Evolutionary conservation across 495 filamentous ascomycete genomes (phyloP).

Genomic region (Pseudomonodictys pantanalensis): DNA sequence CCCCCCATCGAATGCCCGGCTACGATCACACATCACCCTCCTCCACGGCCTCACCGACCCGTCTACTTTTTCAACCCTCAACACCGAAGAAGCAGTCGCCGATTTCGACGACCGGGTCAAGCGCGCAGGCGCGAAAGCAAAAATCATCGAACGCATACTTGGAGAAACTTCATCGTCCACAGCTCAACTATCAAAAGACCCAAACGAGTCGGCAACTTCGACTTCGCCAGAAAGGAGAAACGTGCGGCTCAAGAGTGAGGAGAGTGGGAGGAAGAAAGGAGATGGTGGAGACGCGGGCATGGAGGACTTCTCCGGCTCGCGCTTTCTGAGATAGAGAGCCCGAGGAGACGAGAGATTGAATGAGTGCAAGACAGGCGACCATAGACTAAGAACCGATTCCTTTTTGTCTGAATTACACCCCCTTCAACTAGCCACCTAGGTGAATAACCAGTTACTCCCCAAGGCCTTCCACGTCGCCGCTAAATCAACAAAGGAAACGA

Average conservation of each 20-base stretch:
- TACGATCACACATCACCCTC: slow-evolving; percentile 68
- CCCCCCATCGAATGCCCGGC: slow-evolving; percentile 57
- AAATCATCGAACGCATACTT: slow-evolving; percentile 68
- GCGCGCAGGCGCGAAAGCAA: slow-evolving; percentile 73
- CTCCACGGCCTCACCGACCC: slow-evolving; percentile 76
- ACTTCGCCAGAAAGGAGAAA: background rate
- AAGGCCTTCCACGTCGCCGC: too few relatives aligned
- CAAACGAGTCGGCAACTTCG: background rate
- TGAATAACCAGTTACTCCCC: too few relatives aligned
- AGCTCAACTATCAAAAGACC: background rate
- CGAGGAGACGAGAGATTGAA: background rate
- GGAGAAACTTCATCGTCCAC: background rate
- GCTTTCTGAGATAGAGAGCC: background rate
- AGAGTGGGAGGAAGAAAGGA: background rate
- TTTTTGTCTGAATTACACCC: too few relatives aligned
- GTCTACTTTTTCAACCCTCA: slow-evolving; percentile 69
- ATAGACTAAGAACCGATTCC: too few relatives aligned
- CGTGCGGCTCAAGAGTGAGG: background rate
- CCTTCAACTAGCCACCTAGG: too few relatives aligned
- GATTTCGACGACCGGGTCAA: slow-evolving; percentile 83
- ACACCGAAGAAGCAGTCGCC: slow-evolving; percentile 78
- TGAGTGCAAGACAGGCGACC: too few relatives aligned
- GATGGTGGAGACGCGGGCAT: background rate
- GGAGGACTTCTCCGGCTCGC: background rate
- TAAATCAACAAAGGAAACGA: too few relatives aligned